Percentiles rank a stretch among this genome's conserved stretches.
These are phyloP conservation scores for Hanseniaspora gamundiae DNA, from an alignment of 1,139 yeast genomes.

Conservation along the genomic window DNA sequence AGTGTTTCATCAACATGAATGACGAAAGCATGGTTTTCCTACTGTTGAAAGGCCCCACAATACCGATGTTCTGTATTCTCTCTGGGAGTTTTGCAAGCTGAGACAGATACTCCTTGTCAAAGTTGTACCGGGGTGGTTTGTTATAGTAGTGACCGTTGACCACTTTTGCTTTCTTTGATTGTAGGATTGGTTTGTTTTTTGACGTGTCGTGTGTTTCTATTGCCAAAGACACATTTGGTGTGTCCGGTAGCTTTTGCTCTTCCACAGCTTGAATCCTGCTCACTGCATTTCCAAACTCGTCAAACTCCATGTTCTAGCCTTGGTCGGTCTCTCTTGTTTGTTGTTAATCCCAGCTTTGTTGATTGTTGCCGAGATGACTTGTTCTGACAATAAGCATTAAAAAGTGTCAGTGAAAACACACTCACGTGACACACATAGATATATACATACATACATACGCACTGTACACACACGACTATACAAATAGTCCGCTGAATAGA, in stretches of 20 bases:
- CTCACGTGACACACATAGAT: background rate
- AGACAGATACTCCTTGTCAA: conserved; percentile 51
- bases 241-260: background rate
- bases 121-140: conserved; percentile 45
- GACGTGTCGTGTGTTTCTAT: conserved; percentile 2
- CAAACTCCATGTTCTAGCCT: conserved; percentile 1
- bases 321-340: background rate
- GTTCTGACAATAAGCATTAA: too few relatives aligned
- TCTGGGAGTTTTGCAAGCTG: conserved; percentile 44
- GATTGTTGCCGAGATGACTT: too few relatives aligned
- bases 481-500: conserved; percentile 20
- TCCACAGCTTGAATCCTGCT: conserved; percentile 2
- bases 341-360: too few relatives aligned
- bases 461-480: conserved; percentile 3
- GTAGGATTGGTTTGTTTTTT: conserved; percentile 2
- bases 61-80: conserved; percentile 61
- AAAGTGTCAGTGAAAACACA: too few relatives aligned
- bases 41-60: conserved; percentile 74
- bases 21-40: conserved; percentile 64
- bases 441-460: background rate
- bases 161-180: background rate
- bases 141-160: conserved; percentile 8
- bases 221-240: background rate
- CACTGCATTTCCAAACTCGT: background rate
- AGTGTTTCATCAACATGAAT: conserved; percentile 2